Evolutionary conservation across 129 eudicot species (phyloP), one percentile per base, ranked within the genome.

Genomic region (Centrapalus pauciflorus): DNA sequence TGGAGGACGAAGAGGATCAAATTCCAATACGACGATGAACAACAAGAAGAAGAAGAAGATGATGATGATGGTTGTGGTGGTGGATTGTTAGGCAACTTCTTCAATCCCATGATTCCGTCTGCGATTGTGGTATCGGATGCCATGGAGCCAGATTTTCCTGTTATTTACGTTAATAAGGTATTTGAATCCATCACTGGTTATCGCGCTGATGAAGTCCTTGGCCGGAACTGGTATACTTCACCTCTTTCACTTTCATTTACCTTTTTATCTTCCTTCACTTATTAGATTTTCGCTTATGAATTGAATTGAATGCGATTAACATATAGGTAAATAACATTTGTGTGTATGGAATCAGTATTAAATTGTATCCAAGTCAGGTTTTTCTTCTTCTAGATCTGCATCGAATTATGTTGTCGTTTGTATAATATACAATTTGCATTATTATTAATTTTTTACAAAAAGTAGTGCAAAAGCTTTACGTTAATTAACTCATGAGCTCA

Each of bases 191-290:
- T 73, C 49, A 92, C 98, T n/a, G 98, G 98, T 24, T 92, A 83
- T 60, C 96, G 98, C 1, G 96, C 98, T 23, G 94, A 85, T 26
- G 96, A 92, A 69, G 85, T 88, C 66, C 89, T 92, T 40, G 98
- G 98, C 8, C 81, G 98, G 6, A 92, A 92, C 63, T 92, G 98
- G 98, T 92, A 79, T 71, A 1, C 0, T 30, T 56, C 16, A 45
- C 7, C 12, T 28, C 7, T 21, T 7, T 2, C 16, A 34, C 2
- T 25, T n/a, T 38, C 5, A 32, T 56, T 3, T 48, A 55, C 55
- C 20, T 28, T 43, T 20, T 43, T 28, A 2, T 25, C 46, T 46
- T 65, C 29, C 46, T 46, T 65, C 29, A 11, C 12, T 16, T 28
- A 4, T 43, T 65, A 41, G 41, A 12, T 49, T 64, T 64, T 19